Percentiles rank a stretch among this genome's conserved stretches.
These are phyloP conservation scores for Amanita muscaria DNA, from an alignment of 768 basidiomycete genomes.

Conservation along the genomic window DNA sequence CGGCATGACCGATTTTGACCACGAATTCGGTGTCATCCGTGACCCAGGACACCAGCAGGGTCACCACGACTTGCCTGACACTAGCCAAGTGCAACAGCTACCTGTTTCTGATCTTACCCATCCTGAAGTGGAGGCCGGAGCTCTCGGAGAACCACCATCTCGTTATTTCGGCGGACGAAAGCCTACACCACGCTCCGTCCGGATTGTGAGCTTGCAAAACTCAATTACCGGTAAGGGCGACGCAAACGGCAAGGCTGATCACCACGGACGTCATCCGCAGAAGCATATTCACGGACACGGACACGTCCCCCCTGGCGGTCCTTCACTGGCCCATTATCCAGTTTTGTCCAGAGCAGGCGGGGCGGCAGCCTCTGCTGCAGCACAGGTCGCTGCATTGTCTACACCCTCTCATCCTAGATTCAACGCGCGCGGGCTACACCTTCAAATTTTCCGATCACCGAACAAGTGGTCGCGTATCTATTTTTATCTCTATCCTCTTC, in stretches of 20 bases:
- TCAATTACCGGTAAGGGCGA: slow-evolving; percentile 21
- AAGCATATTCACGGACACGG: slow-evolving; percentile 23
- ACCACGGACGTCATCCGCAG: background rate
- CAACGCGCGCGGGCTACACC: slow-evolving; percentile 54
- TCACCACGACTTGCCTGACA: too few relatives aligned
- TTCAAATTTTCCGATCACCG: slow-evolving; percentile 59
- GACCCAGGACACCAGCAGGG: background rate
- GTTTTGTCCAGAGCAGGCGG: slow-evolving; percentile 28
- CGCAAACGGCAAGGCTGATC: slow-evolving; percentile 43
- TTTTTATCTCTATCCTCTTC: slow-evolving; percentile 62
- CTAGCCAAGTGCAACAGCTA: too few relatives aligned
- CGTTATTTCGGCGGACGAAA: slow-evolving; percentile 55
- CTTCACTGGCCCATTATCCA: slow-evolving; percentile 39
- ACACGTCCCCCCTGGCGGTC: slow-evolving; percentile 40
- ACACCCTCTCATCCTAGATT: slow-evolving; percentile 48
- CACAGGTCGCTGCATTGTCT: slow-evolving; percentile 6
- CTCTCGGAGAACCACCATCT: background rate
- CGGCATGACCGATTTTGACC: slow-evolving; percentile 20
- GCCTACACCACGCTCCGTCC: slow-evolving; percentile 72
- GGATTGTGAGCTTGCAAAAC: slow-evolving; percentile 67
- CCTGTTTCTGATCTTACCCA: too few relatives aligned
- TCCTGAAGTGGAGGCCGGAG: too few relatives aligned
- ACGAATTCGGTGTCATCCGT: slow-evolving; percentile 4
- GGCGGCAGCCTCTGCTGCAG: slow-evolving; percentile 20
- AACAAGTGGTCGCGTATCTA: slow-evolving; percentile 45